Evolutionary conservation across 768 basidiomycete genomes (phyloP).

Genomic region (Lactarius deliciosus): DNA sequence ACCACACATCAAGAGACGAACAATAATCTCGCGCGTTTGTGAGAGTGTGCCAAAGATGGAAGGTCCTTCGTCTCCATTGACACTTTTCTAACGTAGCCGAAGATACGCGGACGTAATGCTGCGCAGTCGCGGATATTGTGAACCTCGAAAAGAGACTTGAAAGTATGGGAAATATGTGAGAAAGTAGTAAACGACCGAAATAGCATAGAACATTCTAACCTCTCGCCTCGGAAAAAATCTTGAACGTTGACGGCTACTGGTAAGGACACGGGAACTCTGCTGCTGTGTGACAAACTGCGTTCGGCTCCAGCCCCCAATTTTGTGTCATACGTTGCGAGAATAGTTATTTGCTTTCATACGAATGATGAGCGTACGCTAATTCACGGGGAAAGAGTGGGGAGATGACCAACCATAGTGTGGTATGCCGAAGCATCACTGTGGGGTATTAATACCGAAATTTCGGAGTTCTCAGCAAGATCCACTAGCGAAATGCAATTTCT

Average conservation of each 20-base stretch:
- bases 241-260: constrained; percentile 93
- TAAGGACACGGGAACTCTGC: constrained; percentile 62
- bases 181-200: constrained; percentile 3
- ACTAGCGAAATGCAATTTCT: constrained; percentile 47
- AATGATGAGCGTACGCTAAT: constrained; percentile 7
- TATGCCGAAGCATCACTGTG: constrained; percentile 65
- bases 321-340: constrained; percentile 70
- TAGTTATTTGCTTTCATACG: constrained; percentile 60
- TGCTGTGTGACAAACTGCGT: constrained; percentile 55
- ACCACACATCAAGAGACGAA: constrained; percentile 36
- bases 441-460: constrained; percentile 55
- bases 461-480: constrained; percentile 48
- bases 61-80: constrained; percentile 48
- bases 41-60: constrained; percentile 51
- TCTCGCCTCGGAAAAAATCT: constrained; percentile 88
- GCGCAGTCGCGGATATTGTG: constrained; percentile 78
- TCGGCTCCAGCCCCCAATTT: constrained; percentile 48
- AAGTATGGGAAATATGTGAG: constrained; percentile 3
- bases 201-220: constrained; percentile 44
- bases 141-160: constrained; percentile 86
- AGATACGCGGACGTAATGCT: constrained; percentile 75
- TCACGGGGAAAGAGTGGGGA: neutral
- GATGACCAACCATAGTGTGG: constrained; percentile 54
- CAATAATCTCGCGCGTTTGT: constrained; percentile 48
- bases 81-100: constrained; percentile 54